Evolutionary conservation across 306 rosid species (phyloP).

Genomic region (Vicia villosa): DNA sequence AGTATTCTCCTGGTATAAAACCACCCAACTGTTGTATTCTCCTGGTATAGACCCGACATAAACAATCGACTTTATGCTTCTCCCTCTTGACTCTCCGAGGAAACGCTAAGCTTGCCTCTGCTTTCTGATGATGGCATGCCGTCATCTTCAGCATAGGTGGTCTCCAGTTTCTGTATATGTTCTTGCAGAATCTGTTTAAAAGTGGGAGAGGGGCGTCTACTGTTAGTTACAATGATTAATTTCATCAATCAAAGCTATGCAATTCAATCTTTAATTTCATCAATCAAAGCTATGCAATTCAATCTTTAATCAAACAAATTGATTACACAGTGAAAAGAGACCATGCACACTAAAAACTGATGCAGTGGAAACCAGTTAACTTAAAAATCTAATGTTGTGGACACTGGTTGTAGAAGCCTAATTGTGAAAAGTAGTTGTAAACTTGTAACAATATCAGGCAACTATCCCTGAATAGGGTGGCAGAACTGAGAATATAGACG

Average conservation of each 20-base stretch:
- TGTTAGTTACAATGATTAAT: constrained; percentile 9
- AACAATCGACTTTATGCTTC: constrained; percentile 29
- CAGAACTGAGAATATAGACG: constrained; percentile 2
- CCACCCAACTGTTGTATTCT: too few relatives aligned
- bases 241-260: constrained; percentile 24
- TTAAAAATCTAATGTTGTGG: neutral
- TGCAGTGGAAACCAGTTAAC: neutral
- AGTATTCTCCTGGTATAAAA: constrained; percentile 26
- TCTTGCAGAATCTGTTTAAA: constrained; percentile 59
- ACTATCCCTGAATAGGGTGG: neutral
- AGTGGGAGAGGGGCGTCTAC: neutral
- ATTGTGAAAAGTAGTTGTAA: constrained; percentile 12
- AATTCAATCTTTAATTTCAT: constrained; percentile 15
- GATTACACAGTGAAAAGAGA: constrained; percentile 12
- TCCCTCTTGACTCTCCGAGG: constrained; percentile 39
- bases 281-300: constrained; percentile 26
- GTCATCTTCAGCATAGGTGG: constrained; percentile 37
- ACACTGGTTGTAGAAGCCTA: constrained; percentile 18
- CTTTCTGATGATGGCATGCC: constrained; percentile 44
- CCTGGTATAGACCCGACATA: constrained; percentile 26
- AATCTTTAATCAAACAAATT: constrained; percentile 21
- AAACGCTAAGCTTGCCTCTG: constrained; percentile 58
- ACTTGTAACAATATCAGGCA: neutral
- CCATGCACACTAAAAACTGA: neutral
- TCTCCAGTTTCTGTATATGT: constrained; percentile 63